phyloP scores from a whole-genome alignment of 345 rosid genomes.

The Arabidopsis suecica region DNA sequence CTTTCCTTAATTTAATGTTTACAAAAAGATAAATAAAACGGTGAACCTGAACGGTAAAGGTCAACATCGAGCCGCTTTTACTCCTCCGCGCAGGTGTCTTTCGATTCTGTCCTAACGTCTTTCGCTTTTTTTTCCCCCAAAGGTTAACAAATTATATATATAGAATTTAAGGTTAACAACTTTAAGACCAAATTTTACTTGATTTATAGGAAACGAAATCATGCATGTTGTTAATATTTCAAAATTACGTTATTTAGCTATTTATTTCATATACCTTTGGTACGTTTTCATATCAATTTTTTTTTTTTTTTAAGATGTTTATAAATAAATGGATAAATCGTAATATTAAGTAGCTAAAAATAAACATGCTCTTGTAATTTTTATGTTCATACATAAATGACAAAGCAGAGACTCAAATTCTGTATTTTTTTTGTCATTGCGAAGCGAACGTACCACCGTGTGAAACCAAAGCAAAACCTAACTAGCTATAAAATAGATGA shows the following conservation, averaged over 20 bases:
- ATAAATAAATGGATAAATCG: no score
- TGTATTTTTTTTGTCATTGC: background rate
- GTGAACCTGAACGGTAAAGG: conserved; percentile 18
- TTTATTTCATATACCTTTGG: background rate
- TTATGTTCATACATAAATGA: background rate
- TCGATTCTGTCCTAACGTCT: background rate
- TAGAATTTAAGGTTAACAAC: no score
- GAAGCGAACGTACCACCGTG: background rate
- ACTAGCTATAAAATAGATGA: background rate
- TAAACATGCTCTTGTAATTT: no score
- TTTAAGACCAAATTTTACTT: conserved; percentile 1
- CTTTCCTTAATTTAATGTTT: background rate
- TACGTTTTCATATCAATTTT: background rate
- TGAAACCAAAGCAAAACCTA: conserved; percentile 33
- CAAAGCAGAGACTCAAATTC: conserved; percentile 6
- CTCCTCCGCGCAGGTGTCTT: conserved; percentile 6
- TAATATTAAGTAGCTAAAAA: no score
- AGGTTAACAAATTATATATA: background rate
- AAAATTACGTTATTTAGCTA: background rate
- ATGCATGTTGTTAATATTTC: background rate
- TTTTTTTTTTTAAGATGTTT: no score
- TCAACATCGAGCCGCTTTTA: conserved; percentile 33
- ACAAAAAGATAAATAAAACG: background rate
- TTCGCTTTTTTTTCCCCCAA: background rate
- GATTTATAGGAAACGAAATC: background rate